Conservation (phyloP, 78 protist species). For the Dictyostelium intermedium region DNA sequence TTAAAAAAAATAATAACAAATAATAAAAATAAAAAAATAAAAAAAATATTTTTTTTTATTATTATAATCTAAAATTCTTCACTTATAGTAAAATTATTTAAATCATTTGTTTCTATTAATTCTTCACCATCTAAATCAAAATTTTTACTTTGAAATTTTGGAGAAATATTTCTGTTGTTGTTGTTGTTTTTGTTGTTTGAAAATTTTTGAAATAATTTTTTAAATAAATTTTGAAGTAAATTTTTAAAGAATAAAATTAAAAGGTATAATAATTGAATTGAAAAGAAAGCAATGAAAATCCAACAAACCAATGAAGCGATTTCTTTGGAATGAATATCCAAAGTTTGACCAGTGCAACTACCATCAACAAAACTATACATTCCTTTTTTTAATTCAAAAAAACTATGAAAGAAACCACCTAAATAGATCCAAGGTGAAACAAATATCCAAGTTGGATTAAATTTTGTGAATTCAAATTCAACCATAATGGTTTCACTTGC, state of each 20-base stretch:
- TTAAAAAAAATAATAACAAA: no score
- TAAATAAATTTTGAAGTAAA: background rate
- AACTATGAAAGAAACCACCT: constrained; percentile 44
- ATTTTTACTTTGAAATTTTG: background rate
- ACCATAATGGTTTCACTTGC: background rate
- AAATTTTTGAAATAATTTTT: background rate
- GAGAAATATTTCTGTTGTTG: no score
- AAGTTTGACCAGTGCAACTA: background rate
- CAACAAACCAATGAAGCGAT: constrained; percentile 4
- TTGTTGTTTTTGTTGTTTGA: background rate
- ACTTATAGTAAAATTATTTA: background rate
- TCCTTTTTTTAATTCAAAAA: constrained; percentile 22
- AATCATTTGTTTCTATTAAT: background rate
- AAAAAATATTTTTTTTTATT: background rate
- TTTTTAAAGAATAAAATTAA: background rate
- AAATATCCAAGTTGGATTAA: background rate
- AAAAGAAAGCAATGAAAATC: constrained; percentile 17
- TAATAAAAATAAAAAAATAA: no score
- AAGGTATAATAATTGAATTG: background rate
- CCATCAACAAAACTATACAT: constrained; percentile 63
- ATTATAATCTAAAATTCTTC: background rate
- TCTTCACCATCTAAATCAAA: background rate
- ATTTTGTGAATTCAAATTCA: background rate
- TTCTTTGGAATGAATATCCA: background rate
- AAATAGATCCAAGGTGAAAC: constrained; percentile 31